phyloP scores from a whole-genome alignment of 140 eudicot genomes.

The Oenanthe javanica region DNA sequence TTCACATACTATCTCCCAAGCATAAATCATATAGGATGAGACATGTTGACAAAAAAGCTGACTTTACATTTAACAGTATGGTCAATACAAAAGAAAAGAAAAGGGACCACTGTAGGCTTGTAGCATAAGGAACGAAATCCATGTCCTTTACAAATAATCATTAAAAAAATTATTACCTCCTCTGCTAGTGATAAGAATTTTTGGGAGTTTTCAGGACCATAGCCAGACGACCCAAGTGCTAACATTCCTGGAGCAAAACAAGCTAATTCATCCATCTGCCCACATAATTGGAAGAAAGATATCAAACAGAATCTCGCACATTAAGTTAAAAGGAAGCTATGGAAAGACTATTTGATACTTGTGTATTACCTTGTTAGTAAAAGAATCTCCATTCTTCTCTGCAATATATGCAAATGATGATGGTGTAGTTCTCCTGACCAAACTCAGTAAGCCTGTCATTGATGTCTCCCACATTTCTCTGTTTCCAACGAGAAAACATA shows the following conservation, averaged over 20 bases:
- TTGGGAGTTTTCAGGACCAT: constrained; percentile 62
- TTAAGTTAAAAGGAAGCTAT: not conserved
- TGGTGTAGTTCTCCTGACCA: constrained; percentile 83
- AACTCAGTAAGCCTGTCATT: constrained; percentile 83
- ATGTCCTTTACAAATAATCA: not conserved
- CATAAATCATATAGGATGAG: not conserved
- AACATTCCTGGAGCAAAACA: constrained; percentile 99
- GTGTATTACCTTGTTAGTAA: constrained; percentile 60
- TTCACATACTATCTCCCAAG: not conserved
- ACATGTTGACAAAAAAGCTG: not conserved
- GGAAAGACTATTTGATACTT: not conserved
- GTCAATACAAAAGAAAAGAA: not conserved
- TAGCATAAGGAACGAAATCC: not conserved
- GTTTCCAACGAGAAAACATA: constrained; percentile 19
- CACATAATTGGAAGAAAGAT: constrained; percentile 10
- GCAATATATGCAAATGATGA: constrained; percentile 79
- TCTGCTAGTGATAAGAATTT: constrained; percentile 77
- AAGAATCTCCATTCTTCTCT: constrained; percentile 74
- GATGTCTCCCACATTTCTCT: constrained; percentile 99
- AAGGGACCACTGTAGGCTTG: no score
- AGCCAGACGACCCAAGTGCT: constrained; percentile 87
- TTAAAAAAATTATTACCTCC: constrained; percentile 45
- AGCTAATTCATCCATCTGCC: constrained; percentile 98
- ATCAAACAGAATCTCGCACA: not conserved
- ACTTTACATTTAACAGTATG: not conserved